Evolutionary conservation across 2,329 filamentous ascomycete species (phyloP).

Genomic region (Penicillium sp.): DNA sequence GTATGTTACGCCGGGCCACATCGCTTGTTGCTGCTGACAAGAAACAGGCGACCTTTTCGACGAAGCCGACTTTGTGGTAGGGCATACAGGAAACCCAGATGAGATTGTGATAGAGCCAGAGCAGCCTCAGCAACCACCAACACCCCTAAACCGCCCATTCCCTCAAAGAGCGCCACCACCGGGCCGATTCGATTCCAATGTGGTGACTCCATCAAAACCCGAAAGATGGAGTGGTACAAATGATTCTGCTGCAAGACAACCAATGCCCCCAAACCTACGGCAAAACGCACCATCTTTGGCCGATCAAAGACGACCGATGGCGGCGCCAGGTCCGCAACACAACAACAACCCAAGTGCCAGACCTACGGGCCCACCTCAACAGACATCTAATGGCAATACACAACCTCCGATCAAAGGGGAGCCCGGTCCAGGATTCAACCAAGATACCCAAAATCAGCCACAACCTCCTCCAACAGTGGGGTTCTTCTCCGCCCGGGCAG

Average conservation of each 20-base stretch:
- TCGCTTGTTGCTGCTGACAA: slow-evolving; percentile 17
- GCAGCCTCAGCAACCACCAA: slow-evolving; percentile 27
- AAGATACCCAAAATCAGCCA: slow-evolving; percentile 31
- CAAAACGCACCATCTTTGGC: slow-evolving; percentile 22
- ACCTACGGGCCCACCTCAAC: slow-evolving; percentile 20
- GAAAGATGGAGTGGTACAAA: slow-evolving; percentile 32
- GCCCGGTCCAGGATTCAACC: slow-evolving; percentile 15
- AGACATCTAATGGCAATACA: slow-evolving; percentile 13
- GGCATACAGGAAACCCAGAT: slow-evolving; percentile 71
- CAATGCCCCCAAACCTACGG: slow-evolving; percentile 25
- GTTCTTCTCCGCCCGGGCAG: slow-evolving; percentile 72
- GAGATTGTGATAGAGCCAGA: slow-evolving; percentile 64
- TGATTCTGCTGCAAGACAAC: slow-evolving; percentile 19
- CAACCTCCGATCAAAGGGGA: slow-evolving; percentile 32
- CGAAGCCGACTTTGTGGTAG: slow-evolving; percentile 72
- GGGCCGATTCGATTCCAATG: slow-evolving; percentile 24
- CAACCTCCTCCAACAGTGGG: slow-evolving; percentile 40
- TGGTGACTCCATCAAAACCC: slow-evolving; percentile 43
- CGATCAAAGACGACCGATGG: slow-evolving; percentile 21
- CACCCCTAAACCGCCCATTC: slow-evolving; percentile 24
- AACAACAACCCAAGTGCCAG: slow-evolving; percentile 26
- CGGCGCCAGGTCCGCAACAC: slow-evolving; percentile 19
- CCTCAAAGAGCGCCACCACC: slow-evolving; percentile 24
- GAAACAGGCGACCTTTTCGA: slow-evolving; percentile 64
- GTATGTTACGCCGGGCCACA: slow-evolving; percentile 26